Evolutionary conservation across 1,284 basidiomycete species (phyloP), one percentile per base, ranked within the genome.

Genomic region (Trametes sp.): DNA sequence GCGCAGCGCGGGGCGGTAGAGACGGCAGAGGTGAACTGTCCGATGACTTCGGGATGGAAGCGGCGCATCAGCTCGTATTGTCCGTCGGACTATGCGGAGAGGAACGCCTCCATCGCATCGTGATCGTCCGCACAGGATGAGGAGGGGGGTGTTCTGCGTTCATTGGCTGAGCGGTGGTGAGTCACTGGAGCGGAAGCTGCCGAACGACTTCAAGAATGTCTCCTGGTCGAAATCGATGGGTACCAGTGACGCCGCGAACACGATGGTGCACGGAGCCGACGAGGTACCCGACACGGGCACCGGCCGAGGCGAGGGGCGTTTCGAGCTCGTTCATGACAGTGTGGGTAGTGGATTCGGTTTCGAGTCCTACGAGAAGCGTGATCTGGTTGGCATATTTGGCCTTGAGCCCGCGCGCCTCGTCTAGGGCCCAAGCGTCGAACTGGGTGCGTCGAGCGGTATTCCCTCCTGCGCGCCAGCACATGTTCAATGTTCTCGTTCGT

Each of bases 251-350:
- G 14, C 82, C 83, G 70, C 90, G 85, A 71, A 95, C 94, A 72
- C n/a, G n/a, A n/a, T 98, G 98, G 75, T 99, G 98, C 8, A 99
- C 82, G 50, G 92, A 95, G 6, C 98, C 97, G 56, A 99, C 94
- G 70, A 98, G 76, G 76, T 96, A 98, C 73, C 98, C 92, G 64
- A 99, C 87, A 53, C 81, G 80, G 53, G 73, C 73, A 14, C 75
- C 75, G 62, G 85, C 73, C 54, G 71, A 72, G 52, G 78, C 67
- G 23, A 89, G 76, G 41, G 90, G 77, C 7, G 70, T 65, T 19
- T 82, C 75, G 42, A 98, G 80, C 21, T 79, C 77, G 64, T 85
- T 80, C 28, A 95, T 81, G 75, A 94, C 94, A 9, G 80, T 71
- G 5, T 77, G 59, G 6, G 91, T 89, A 75, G 98, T 95, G 76